Base-by-base conservation (phyloP, 2,329 filamentous ascomycete genomes). In the Colletotrichum simmondsii region DNA sequence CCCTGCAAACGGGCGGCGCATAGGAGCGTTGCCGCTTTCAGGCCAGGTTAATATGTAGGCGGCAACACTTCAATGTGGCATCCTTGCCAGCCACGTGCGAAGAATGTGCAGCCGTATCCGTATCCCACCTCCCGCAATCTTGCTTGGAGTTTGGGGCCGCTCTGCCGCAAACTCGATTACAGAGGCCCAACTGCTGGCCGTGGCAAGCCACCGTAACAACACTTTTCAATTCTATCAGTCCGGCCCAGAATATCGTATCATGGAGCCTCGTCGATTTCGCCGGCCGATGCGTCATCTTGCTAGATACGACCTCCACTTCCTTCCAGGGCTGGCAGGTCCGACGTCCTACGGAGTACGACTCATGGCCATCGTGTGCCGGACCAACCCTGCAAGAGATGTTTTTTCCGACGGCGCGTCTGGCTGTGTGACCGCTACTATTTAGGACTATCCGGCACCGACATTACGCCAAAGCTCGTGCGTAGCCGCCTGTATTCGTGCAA, bases 11-110 rank as follows among this genome's bases (percentile, higher is more conserved):
- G 69, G 69, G 69, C 69, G 69, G 57, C 58, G 49, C 28, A 61
- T 42, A 14, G 30, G 63, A 37, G n/a, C 42, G 65, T 69, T 16
- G 42, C 65, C 59, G 59, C 19, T 53, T 59, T 59, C 32, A 46
- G 65, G 32, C 59, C 58, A 61, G 42, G 30, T 49, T 26, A 24
- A 60, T 8, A 35, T 49, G 35, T 52, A 59, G 49, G 46, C 22
- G 22, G 37, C 32, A 56, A 54, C 32, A 37, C 35, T 32, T 59
- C 54, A 42, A 54, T 30, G 24, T 22, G 42, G 28, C 42, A 73
- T 73, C 71, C 71, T 66, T 73, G 68, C 35, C 30, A 53, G 53
- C 71, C 71, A 73, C 71, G 71, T 73, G 68, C 62, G 49, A 32
- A 59, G 37, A 32, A 63, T 54, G 30, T 30, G 22, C 42, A 35